These are phyloP conservation scores for Jatropha podagrica DNA, from an alignment of 441 rosid genomes.

Conservation along the genomic window DNA sequence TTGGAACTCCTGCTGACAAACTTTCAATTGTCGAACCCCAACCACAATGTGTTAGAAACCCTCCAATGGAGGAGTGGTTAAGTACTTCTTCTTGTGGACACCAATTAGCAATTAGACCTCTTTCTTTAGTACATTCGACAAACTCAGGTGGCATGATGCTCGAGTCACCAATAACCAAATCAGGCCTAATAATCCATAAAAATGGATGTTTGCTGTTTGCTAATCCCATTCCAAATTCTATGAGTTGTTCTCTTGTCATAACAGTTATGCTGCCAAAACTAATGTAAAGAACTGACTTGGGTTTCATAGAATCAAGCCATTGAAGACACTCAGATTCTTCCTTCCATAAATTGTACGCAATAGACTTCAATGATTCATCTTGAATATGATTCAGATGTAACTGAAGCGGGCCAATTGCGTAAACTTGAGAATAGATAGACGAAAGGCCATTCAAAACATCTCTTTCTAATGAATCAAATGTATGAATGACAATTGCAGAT, in stretches of 20 bases:
- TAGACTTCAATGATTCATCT: background rate
- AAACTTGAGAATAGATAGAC: background rate
- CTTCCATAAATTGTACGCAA: constrained; percentile 12
- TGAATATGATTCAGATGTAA: background rate
- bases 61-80: background rate
- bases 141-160: background rate
- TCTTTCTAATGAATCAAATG: constrained; percentile 8
- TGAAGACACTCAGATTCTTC: constrained; percentile 4
- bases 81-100: constrained; percentile 13
- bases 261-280: constrained; percentile 1
- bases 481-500: background rate
- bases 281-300: constrained; percentile 1
- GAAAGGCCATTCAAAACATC: background rate
- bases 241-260: background rate
- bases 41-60: background rate
- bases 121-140: background rate
- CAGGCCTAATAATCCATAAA: constrained; percentile 1
- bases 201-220: background rate
- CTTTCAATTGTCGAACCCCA: background rate
- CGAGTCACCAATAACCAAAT: background rate
- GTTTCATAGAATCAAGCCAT: constrained; percentile 10
- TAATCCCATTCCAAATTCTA: background rate
- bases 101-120: background rate
- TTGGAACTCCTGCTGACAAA: background rate
- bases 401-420: constrained; percentile 10